Base-by-base conservation (phyloP, 176 grass and related monocot species). In the Phyllostachys edulis region DNA sequence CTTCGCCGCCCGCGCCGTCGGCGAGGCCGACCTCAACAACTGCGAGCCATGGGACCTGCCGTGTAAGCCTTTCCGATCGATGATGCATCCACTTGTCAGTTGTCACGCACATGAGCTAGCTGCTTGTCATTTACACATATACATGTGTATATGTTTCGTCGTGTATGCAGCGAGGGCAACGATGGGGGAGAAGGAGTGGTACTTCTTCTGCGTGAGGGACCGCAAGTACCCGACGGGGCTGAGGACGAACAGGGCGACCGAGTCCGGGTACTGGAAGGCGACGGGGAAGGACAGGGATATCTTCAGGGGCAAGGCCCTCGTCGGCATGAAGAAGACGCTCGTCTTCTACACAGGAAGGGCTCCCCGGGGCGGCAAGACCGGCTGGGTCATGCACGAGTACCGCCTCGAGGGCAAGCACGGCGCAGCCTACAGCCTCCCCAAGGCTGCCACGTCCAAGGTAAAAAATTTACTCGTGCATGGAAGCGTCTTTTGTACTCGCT, bases 371-470 rank as follows among this genome's bases (percentile, higher is more conserved):
- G 92, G 91, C 75, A 97, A 94, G 85, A 89, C 85, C 20, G 87
- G 92, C 71, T 97, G 92, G 92, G 92, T 97, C 70, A 94, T 97
- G 95, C 95, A 97, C 61, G 95, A 97, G 78, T 97, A 97, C 69
- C 85, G 95, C 49, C 81, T 93, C 46, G 84, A 94, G 27, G 88
- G 88, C 55, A 88, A 91, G 77, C 70, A 84, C 78, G 59, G 52
- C 46, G 6, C 55, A 51, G 7, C 45, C 78, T 7, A 39, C 73
- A n/a, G 17, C 82, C 50, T 84, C 73, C 45, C 45, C 75, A 61
- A 46, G 82, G 73, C 72, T 15, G 55, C 34, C 49, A 75, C 78
- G 4, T 74, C 85, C 67, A 93, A 86, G 92, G 91, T 93, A 85
- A 81, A 81, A 34, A 34, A 5, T 52, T 34, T 21, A 4, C 20